Percentiles rank a stretch among this genome's conserved stretches.
phyloP scores from a whole-genome alignment of 495 filamentous ascomycete genomes.

The Talaromyces trachyspermus region DNA sequence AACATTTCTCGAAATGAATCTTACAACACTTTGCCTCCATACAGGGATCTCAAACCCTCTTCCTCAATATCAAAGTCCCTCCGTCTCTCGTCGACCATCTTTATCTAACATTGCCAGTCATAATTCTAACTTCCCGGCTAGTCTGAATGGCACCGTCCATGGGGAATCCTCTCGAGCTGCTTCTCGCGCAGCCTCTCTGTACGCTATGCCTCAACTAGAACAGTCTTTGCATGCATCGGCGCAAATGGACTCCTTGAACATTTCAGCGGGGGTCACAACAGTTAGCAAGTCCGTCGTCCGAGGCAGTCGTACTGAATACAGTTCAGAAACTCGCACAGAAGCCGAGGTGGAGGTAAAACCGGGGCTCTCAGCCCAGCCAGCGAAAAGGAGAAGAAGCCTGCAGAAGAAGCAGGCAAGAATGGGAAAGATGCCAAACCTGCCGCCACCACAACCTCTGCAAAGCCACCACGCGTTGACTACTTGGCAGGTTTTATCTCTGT shows the following conservation, averaged over 20 bases:
- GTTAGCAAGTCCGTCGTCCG: too few relatives aligned
- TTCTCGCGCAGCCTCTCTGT: not conserved
- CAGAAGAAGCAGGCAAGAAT: not conserved
- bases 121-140: not conserved
- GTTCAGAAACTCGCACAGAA: too few relatives aligned
- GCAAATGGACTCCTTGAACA: not conserved
- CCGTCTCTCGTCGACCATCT: slow-evolving; percentile 4
- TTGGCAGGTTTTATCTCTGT: slow-evolving; percentile 33
- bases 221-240: not conserved
- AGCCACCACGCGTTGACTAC: slow-evolving; percentile 27
- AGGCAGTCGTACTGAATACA: too few relatives aligned
- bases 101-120: not conserved
- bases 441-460: slow-evolving; percentile 9
- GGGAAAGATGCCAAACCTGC: not conserved
- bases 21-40: slow-evolving; percentile 3
- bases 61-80: slow-evolving; percentile 4
- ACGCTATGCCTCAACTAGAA: not conserved
- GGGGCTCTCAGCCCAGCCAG: too few relatives aligned
- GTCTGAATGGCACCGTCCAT: not conserved
- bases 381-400: not conserved
- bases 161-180: slow-evolving; percentile 6
- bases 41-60: slow-evolving; percentile 4
- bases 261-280: too few relatives aligned
- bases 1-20: slow-evolving; percentile 2
- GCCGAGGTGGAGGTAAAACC: too few relatives aligned